These are phyloP conservation scores for Austroboletus eburneus DNA, from an alignment of 768 basidiomycete species.

Conservation along the genomic window DNA sequence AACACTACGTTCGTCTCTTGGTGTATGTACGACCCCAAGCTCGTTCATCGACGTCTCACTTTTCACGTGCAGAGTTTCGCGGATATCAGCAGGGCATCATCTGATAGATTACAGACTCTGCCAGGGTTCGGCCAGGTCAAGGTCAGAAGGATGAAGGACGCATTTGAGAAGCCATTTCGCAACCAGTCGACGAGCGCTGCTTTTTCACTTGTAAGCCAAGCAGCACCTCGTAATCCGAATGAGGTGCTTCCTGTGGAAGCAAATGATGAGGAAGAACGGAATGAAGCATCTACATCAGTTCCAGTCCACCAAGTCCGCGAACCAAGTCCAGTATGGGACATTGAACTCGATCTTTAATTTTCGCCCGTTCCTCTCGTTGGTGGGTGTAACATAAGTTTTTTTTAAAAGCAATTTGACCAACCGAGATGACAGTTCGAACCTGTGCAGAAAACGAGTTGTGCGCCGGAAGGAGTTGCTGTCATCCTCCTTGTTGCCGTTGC, in stretches of 20 bases:
- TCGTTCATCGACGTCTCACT: neutral
- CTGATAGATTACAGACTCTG: slow-evolving; percentile 73
- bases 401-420: no score
- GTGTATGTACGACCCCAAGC: slow-evolving; percentile 50
- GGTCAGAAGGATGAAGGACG: slow-evolving; percentile 84
- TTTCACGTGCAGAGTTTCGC: slow-evolving; percentile 67
- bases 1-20: slow-evolving; percentile 87
- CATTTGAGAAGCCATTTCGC: slow-evolving; percentile 86
- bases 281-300: slow-evolving; percentile 10
- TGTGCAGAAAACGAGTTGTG: no score
- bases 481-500: no score
- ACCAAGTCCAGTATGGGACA: slow-evolving; percentile 68
- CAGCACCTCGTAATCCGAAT: slow-evolving; percentile 1
- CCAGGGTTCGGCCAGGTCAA: slow-evolving; percentile 95
- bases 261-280: slow-evolving; percentile 19
- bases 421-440: no score
- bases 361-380: slow-evolving; percentile 12
- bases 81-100: slow-evolving; percentile 66
- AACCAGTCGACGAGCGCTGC: slow-evolving; percentile 54
- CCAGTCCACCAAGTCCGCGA: slow-evolving; percentile 30
- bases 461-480: no score
- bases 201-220: slow-evolving; percentile 31
- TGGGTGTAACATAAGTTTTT: no score
- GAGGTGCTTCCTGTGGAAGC: neutral
- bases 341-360: slow-evolving; percentile 51